Conservation (phyloP, 2,329 filamentous ascomycete species). For the Alternaria incomplexa region DNA sequence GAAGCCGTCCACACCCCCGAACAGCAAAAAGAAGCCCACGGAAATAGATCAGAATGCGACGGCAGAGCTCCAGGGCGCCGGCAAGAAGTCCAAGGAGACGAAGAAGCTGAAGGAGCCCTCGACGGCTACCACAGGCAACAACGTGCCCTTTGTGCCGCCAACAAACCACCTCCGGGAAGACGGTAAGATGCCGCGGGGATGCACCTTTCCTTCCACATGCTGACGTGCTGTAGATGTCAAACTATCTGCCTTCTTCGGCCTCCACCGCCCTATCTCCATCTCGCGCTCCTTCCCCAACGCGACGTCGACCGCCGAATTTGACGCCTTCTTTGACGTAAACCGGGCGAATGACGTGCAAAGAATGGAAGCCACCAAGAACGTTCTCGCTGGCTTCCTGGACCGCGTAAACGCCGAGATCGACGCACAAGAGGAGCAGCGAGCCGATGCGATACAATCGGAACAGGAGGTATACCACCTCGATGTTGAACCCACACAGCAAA, state of each 20-base stretch:
- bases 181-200: slow-evolving; percentile 53
- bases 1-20: slow-evolving; percentile 57
- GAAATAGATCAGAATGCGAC: slow-evolving; percentile 33
- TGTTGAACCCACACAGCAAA: slow-evolving; percentile 34
- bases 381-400: slow-evolving; percentile 53
- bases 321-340: slow-evolving; percentile 75
- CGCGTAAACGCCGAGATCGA: slow-evolving; percentile 45
- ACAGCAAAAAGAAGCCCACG: slow-evolving; percentile 41
- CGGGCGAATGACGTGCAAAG: slow-evolving; percentile 58
- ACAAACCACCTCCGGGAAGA: slow-evolving; percentile 74
- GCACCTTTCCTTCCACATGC: neutral
- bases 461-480: slow-evolving; percentile 44
- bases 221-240: slow-evolving; percentile 72
- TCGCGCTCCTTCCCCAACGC: slow-evolving; percentile 65
- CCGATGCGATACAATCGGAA: slow-evolving; percentile 48
- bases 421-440: slow-evolving; percentile 42
- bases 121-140: slow-evolving; percentile 48
- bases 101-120: slow-evolving; percentile 48
- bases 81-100: slow-evolving; percentile 35
- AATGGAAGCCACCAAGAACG: slow-evolving; percentile 51
- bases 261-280: slow-evolving; percentile 90
- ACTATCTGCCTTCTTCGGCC: slow-evolving; percentile 91
- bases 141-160: slow-evolving; percentile 71
- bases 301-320: slow-evolving; percentile 76
- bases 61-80: slow-evolving; percentile 30